Evolutionary conservation across 176 grass and related monocot species (phyloP).

Genomic region (Elymus sibiricus): DNA sequence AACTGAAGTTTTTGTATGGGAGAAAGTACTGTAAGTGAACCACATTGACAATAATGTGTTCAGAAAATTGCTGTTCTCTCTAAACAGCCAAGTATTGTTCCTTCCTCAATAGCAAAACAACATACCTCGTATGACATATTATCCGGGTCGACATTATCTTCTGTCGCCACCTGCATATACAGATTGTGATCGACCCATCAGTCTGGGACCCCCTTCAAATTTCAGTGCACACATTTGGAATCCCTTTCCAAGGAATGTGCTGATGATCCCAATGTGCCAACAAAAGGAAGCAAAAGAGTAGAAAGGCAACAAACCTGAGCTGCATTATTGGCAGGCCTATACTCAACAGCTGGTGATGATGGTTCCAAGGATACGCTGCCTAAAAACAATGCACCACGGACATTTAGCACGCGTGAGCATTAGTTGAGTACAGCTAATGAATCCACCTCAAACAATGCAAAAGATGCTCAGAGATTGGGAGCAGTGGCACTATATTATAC

Average conservation of each 20-base stretch:
- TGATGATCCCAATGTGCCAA: conserved; percentile 5
- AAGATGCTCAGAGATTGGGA: conserved; percentile 10
- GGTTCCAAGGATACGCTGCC: conserved; percentile 46
- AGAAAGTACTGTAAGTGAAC: neutral
- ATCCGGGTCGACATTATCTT: conserved; percentile 71
- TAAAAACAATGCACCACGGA: conserved; percentile 14
- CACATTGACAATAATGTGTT: neutral
- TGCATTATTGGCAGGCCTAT: conserved; percentile 42
- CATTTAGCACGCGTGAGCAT: conserved; percentile 30
- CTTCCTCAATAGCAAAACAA: neutral
- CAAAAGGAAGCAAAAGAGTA: neutral
- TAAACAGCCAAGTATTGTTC: neutral
- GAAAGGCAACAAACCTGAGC: conserved; percentile 45
- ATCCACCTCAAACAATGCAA: conserved; percentile 37
- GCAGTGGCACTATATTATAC: conserved; percentile 18
- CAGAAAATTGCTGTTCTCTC: neutral
- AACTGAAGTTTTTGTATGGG: neutral
- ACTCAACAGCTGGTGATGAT: conserved; percentile 35
- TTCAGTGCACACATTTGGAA: conserved; percentile 1
- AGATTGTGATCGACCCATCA: neutral
- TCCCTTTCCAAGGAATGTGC: neutral
- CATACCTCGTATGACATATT: conserved; percentile 88
- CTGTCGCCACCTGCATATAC: conserved; percentile 34
- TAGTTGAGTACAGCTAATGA: conserved; percentile 35
- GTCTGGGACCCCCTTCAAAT: neutral